Conservation (phyloP, 2,329 filamentous ascomycete species). For the Didymellaceae sp. region DNA sequence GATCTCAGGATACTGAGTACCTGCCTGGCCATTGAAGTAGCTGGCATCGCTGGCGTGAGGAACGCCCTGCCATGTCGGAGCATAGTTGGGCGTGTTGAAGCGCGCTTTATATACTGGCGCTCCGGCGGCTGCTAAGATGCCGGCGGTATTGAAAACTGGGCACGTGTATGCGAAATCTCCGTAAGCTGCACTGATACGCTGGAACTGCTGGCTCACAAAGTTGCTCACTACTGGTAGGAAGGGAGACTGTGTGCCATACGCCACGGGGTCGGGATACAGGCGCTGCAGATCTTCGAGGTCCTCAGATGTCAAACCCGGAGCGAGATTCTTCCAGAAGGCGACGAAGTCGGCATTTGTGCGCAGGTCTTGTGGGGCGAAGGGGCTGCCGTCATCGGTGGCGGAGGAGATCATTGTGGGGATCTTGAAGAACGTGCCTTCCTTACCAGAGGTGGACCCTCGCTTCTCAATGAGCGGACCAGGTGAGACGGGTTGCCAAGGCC, state of each 20-base stretch:
- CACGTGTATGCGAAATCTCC: conserved; percentile 48
- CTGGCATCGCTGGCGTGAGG: conserved; percentile 40
- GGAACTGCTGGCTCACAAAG: conserved; percentile 53
- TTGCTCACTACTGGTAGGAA: conserved; percentile 41
- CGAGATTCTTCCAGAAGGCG: conserved; percentile 37
- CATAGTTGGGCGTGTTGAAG: conserved; percentile 45
- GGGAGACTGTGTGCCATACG: conserved; percentile 17
- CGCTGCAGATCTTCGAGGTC: conserved; percentile 41
- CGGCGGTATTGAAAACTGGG: conserved; percentile 44
- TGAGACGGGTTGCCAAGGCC: conserved; percentile 59
- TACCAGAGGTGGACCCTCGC: conserved; percentile 50
- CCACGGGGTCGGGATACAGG: conserved; percentile 37
- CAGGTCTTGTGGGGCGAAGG: conserved; percentile 43
- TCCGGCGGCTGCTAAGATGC: conserved; percentile 27
- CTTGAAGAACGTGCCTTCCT: conserved; percentile 45
- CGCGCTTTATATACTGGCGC: conserved; percentile 44
- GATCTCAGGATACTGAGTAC: conserved; percentile 40
- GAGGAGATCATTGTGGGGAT: conserved; percentile 45
- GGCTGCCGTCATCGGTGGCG: conserved; percentile 46
- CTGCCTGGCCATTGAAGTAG: conserved; percentile 41
- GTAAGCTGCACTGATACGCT: conserved; percentile 53
- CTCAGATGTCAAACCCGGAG: conserved; percentile 34
- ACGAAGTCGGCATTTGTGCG: conserved; percentile 47
- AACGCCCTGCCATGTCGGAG: conserved; percentile 36
- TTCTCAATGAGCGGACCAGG: conserved; percentile 57